Base-by-base conservation (phyloP, 2,329 filamentous ascomycete species). In the Colletotrichum sp. region DNA sequence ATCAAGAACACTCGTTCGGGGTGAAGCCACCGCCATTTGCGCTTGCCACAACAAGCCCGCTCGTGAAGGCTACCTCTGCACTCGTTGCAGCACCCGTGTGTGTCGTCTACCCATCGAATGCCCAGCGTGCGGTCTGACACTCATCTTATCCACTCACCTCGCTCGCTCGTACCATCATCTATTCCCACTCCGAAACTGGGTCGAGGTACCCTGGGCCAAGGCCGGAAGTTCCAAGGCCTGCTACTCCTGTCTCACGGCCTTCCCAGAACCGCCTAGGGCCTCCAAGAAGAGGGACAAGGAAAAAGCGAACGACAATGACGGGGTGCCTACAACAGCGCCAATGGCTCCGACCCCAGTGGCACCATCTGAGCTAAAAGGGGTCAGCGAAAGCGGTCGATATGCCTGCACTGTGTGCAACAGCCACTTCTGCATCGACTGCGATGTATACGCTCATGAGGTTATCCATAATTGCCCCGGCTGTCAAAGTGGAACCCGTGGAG, bases 351-450 rank as follows among this genome's bases (percentile, higher is more conserved):
- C 74, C 55, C 59, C 74, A 3, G 74, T 73, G 67, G 77, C 78
- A 15, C 70, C 67, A 18, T 64, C 80, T 7, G 79, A 83, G 72
- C 78, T 83, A 21, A 94, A 92, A 81, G 93, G 94, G 2, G 93
- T 96, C 59, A 96, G 94, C 83, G 95, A 98, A 86, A 97, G 94
- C 82, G 93, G 94, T 64, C 88, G 97, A 67, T 99, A 99, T 83
- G 95, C 94, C 75, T 99, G 97, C 83, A 91, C 94, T 79, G 93
- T 93, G n/a, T 99, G 97, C 84, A 86, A 90, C 5, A 93, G 94
- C 75, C 96, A 99, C 85, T 99, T 99, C 83, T 99, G 97, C 87
- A 98, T 99, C 78, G 97, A 99, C 83, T 99, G 97, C 84, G 97
- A 99, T 84, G 92, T 98, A 28, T 98, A 97, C 86, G 94, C 95